Evolutionary conservation across 495 filamentous ascomycete genomes (phyloP).

Genomic region (Penicillium riverlandense): DNA sequence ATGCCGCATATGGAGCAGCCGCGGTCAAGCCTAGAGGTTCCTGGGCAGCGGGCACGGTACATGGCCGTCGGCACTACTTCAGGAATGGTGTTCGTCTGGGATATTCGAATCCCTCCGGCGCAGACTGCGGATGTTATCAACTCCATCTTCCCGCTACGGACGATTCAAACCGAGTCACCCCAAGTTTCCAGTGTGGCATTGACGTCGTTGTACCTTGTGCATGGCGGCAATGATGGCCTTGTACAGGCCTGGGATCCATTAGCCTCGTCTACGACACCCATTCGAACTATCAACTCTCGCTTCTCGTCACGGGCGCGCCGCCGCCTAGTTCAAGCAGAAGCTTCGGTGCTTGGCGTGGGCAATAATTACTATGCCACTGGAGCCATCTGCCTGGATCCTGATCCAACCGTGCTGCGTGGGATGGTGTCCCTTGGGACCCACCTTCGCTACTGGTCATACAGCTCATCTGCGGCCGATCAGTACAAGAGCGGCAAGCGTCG

Average conservation of each 20-base stretch:
- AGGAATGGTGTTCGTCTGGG: slow-evolving; percentile 79
- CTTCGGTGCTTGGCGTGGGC: slow-evolving; percentile 54
- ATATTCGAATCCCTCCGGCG: slow-evolving; percentile 60
- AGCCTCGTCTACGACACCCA: slow-evolving; percentile 68
- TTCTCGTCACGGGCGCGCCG: slow-evolving; percentile 77
- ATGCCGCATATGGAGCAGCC: slow-evolving; percentile 40
- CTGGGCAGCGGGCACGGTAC: slow-evolving; percentile 77
- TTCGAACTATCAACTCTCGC: slow-evolving; percentile 83
- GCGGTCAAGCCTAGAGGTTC: slow-evolving; percentile 47
- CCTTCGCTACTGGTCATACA: slow-evolving; percentile 90
- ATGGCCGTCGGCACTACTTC: slow-evolving; percentile 72
- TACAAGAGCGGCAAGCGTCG: slow-evolving; percentile 58
- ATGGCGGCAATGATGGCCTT: slow-evolving; percentile 90
- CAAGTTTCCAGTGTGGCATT: slow-evolving; percentile 79
- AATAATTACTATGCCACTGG: slow-evolving; percentile 79
- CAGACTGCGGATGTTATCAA: slow-evolving; percentile 43
- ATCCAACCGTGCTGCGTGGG: slow-evolving; percentile 84
- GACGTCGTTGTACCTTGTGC: slow-evolving; percentile 79
- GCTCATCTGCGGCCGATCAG: slow-evolving; percentile 59
- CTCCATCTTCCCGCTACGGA: slow-evolving; percentile 56
- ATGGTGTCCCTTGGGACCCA: slow-evolving; percentile 82
- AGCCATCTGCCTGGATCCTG: slow-evolving; percentile 80
- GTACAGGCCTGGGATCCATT: slow-evolving; percentile 97
- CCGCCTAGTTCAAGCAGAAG: slow-evolving; percentile 64
- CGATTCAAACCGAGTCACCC: slow-evolving; percentile 89